These are phyloP conservation scores for Pichia kudriavzevii DNA, from an alignment of 1,139 yeast species.

Conservation along the genomic window DNA sequence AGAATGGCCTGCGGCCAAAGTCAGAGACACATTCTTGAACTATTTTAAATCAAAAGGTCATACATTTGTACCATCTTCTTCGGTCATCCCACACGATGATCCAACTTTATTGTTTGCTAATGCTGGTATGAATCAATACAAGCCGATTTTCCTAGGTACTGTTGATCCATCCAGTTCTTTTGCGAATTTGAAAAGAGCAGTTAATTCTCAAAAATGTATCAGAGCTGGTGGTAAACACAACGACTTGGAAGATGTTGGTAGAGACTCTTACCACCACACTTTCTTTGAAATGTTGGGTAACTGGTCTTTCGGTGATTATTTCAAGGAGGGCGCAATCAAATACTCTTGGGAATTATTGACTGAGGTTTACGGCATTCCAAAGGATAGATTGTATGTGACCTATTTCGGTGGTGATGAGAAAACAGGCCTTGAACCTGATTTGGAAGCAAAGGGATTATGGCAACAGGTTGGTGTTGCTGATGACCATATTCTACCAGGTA, in stretches of 20 bases:
- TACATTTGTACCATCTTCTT: constrained; percentile 81
- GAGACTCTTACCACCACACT: constrained; percentile 96
- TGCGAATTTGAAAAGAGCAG: constrained; percentile 77
- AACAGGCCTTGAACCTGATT: constrained; percentile 84
- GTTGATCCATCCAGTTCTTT: constrained; percentile 92
- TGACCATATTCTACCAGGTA: constrained; percentile 89
- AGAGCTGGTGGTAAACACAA: constrained; percentile 99
- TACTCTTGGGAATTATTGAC: constrained; percentile 92
- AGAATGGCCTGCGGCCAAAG: constrained; percentile 62
- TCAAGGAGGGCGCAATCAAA: constrained; percentile 84
- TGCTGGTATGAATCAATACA: constrained; percentile 99
- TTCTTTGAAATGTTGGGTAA: constrained; percentile 98
- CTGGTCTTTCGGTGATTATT: constrained; percentile 99
- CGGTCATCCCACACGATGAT: constrained; percentile 96
- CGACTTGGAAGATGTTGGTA: constrained; percentile 96
- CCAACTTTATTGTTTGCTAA: constrained; percentile 93
- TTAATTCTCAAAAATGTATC: constrained; percentile 94
- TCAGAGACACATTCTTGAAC: constrained; percentile 80
- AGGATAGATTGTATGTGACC: constrained; percentile 82
- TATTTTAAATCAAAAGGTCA: constrained; percentile 66
- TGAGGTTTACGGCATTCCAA: constrained; percentile 67
- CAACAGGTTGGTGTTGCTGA: constrained; percentile 78
- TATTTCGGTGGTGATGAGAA: constrained; percentile 89
- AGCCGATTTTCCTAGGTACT: constrained; percentile 93
- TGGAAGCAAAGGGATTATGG: constrained; percentile 90